phyloP scores from a whole-genome alignment of 2,329 filamentous ascomycete species.

The Dothistroma septosporum region DNA sequence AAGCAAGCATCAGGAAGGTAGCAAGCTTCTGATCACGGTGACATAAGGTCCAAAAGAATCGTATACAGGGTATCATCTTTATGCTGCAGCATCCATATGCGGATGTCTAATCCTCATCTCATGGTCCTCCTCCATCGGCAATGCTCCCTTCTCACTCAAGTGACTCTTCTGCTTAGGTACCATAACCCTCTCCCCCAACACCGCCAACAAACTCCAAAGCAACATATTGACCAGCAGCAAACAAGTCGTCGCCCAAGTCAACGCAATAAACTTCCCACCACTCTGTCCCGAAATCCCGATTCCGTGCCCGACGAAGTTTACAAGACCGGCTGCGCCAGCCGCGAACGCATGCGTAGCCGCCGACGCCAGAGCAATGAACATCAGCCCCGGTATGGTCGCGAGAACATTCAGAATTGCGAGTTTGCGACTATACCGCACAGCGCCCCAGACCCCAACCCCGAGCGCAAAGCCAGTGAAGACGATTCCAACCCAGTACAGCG shows the following conservation, averaged over 20 bases:
- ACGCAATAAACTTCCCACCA: slow-evolving; percentile 53
- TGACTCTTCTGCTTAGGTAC: neutral
- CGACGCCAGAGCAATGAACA: slow-evolving; percentile 65
- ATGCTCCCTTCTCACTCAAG: neutral
- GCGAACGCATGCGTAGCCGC: slow-evolving; percentile 67
- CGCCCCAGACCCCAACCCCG: slow-evolving; percentile 41
- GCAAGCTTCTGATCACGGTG: too few species aligned
- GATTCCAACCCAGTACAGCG: slow-evolving; percentile 57
- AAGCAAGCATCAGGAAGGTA: too few species aligned
- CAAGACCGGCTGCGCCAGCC: slow-evolving; percentile 49
- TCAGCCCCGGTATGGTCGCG: slow-evolving; percentile 48
- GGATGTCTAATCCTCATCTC: slow-evolving; percentile 6
- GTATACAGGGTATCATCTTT: too few species aligned
- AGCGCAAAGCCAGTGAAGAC: slow-evolving; percentile 50
- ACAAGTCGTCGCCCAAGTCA: slow-evolving; percentile 56
- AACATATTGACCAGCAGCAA: slow-evolving; percentile 25
- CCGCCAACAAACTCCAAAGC: slow-evolving; percentile 15
- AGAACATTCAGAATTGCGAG: slow-evolving; percentile 47
- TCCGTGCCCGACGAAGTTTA: slow-evolving; percentile 51
- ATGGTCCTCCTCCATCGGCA: neutral
- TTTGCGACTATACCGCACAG: slow-evolving; percentile 40
- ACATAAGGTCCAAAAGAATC: too few species aligned
- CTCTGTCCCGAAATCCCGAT: slow-evolving; percentile 49
- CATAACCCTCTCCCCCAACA: slow-evolving; percentile 10
- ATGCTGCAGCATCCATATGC: neutral